Conservation (phyloP, 441 rosid genomes). For the Rhodomyrtus psidioides region DNA sequence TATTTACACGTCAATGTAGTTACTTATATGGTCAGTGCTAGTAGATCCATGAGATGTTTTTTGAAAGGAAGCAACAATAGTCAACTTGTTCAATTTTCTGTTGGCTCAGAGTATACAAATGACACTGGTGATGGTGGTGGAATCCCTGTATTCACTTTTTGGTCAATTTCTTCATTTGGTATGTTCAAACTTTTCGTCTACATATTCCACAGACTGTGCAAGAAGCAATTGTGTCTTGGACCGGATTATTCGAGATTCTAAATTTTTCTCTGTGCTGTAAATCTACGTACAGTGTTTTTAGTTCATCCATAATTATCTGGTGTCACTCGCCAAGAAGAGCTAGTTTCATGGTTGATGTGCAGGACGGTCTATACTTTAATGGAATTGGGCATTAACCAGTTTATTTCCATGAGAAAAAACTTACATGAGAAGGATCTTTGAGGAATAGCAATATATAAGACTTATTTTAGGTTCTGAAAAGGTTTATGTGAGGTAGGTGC, state of each 20-base stretch:
- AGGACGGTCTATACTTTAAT: background rate
- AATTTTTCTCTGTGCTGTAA: background rate
- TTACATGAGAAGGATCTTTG: background rate
- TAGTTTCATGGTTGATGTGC: background rate
- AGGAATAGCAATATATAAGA: background rate
- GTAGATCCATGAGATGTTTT: slow-evolving; percentile 62
- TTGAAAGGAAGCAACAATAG: slow-evolving; percentile 33
- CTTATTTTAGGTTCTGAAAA: background rate
- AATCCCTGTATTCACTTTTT: slow-evolving; percentile 54
- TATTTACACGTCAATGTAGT: slow-evolving; percentile 43
- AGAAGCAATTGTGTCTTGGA: background rate
- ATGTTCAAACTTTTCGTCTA: slow-evolving; percentile 8
- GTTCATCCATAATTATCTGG: background rate
- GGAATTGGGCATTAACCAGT: background rate
- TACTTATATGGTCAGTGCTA: slow-evolving; percentile 43
- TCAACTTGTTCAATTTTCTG: slow-evolving; percentile 56
- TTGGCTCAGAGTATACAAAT: slow-evolving; percentile 27
- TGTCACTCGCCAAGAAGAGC: background rate
- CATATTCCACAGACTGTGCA: background rate
- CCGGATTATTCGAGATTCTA: background rate
- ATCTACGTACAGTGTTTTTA: background rate
- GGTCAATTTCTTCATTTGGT: slow-evolving; percentile 59
- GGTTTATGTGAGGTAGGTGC: background rate
- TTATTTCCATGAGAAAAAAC: background rate
- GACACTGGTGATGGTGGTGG: slow-evolving; percentile 77